phyloP scores from a whole-genome alignment of 768 basidiomycete species.

The Collybia nuda region DNA sequence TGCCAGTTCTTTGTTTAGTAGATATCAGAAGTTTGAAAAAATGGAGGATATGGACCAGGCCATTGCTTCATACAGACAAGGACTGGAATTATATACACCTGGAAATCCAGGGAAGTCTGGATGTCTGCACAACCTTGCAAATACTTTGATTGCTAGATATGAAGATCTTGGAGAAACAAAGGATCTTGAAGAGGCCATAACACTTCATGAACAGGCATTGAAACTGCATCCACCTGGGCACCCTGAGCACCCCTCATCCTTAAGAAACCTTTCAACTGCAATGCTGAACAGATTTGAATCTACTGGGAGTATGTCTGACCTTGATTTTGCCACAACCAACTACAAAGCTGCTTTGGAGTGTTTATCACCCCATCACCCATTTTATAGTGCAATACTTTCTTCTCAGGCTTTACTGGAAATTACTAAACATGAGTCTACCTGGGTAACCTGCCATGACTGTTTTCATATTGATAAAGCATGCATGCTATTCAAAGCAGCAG shows the following conservation, averaged over 20 bases:
- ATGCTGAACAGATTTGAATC: neutral
- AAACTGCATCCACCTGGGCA: neutral
- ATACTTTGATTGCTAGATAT: neutral
- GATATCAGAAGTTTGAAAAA: neutral
- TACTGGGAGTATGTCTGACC: too few species aligned
- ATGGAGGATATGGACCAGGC: neutral
- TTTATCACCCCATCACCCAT: too few species aligned
- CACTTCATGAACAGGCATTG: neutral
- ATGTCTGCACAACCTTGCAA: neutral
- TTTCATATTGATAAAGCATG: neutral
- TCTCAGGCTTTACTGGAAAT: too few species aligned
- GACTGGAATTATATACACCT: neutral
- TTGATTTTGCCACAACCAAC: too few species aligned
- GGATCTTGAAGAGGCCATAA: neutral
- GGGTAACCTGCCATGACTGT: too few species aligned
- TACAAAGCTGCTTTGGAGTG: too few species aligned
- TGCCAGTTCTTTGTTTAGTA: neutral
- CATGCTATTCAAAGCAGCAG: neutral
- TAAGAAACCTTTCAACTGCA: neutral
- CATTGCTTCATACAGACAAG: neutral
- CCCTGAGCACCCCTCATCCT: neutral
- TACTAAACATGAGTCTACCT: too few species aligned
- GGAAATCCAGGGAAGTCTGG: neutral
- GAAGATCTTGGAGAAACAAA: neutral
- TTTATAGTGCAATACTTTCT: too few species aligned